phyloP scores from a whole-genome alignment of 768 basidiomycete species.

The Hygrocybe coccinea region DNA sequence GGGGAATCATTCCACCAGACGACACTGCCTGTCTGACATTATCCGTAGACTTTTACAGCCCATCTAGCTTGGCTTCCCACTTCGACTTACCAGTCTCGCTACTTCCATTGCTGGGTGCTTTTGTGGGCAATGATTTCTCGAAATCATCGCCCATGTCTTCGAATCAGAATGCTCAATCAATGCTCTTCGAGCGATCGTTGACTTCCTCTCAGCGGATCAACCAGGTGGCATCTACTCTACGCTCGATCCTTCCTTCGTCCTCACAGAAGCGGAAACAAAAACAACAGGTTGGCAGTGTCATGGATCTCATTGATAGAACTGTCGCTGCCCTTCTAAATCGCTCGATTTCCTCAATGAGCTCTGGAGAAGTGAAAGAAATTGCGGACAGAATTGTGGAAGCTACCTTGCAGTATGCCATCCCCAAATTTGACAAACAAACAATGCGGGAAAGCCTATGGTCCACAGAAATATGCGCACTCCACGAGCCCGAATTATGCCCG shows the following conservation, averaged over 20 bases:
- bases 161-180: slow-evolving; percentile 46
- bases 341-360: slow-evolving; percentile 43
- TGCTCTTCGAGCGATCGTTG: slow-evolving; percentile 65
- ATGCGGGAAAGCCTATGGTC: slow-evolving; percentile 43
- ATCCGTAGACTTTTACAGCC: slow-evolving; percentile 56
- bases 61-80: slow-evolving; percentile 55
- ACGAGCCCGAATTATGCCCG: slow-evolving; percentile 52
- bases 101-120: slow-evolving; percentile 70
- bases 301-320: slow-evolving; percentile 71
- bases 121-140: slow-evolving; percentile 80
- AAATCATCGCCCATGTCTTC: slow-evolving; percentile 41
- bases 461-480: slow-evolving; percentile 57
- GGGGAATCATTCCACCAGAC: slow-evolving; percentile 53
- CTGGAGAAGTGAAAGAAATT: slow-evolving; percentile 61
- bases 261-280: slow-evolving; percentile 44
- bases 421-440: slow-evolving; percentile 45
- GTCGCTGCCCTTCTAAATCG: slow-evolving; percentile 54
- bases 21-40: slow-evolving; percentile 42
- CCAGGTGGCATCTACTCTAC: slow-evolving; percentile 57
- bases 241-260: slow-evolving; percentile 47
- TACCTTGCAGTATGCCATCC: slow-evolving; percentile 73
- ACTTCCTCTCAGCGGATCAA: slow-evolving; percentile 59
- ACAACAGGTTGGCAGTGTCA: slow-evolving; percentile 60
- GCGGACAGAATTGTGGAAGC: slow-evolving; percentile 68
- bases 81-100: slow-evolving; percentile 64